A percentile compares a stretch with the other conserved stretches of the same genome.
These are phyloP conservation scores for Linum lewisii DNA, from an alignment of 345 rosid species.

Conservation along the genomic window DNA sequence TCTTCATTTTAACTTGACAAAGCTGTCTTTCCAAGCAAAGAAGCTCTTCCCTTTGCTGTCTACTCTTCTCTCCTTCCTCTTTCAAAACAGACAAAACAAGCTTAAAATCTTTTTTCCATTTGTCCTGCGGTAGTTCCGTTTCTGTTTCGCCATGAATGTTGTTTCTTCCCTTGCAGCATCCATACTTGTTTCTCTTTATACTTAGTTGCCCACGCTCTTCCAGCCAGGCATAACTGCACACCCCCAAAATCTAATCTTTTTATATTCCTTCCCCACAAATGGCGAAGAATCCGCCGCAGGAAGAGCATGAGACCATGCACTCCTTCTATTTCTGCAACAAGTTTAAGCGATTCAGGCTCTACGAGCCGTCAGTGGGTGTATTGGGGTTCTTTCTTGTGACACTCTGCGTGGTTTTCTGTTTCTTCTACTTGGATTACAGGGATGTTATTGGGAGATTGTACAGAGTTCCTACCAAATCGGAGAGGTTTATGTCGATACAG, in stretches of 20 bases:
- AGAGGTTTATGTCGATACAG: slow-evolving; percentile 54
- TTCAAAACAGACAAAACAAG: not conserved
- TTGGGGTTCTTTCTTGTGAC: not conserved
- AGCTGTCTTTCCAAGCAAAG: not conserved
- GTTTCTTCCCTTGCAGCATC: not conserved
- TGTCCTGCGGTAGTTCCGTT: not conserved
- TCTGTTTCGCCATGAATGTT: not conserved
- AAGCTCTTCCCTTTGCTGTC: not conserved
- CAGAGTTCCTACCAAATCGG: slow-evolving; percentile 40
- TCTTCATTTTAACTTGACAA: not conserved
- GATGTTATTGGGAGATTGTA: slow-evolving; percentile 31
- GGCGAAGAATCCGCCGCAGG: not conserved
- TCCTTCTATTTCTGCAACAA: not conserved
- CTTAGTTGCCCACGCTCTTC: not conserved
- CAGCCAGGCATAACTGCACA: too few species aligned
- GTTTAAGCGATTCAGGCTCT: slow-evolving; percentile 3
- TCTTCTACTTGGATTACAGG: slow-evolving; percentile 47
- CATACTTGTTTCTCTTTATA: not conserved
- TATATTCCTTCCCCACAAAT: not conserved
- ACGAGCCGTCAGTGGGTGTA: not conserved
- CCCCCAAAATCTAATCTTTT: not conserved
- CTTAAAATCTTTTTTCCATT: too few species aligned
- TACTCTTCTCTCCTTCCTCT: not conserved
- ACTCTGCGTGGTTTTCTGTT: not conserved
- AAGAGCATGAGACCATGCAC: not conserved